Percentiles rank a stretch among this genome's conserved stretches.
These are phyloP conservation scores for Parafenestella ontariensis DNA, from an alignment of 2,329 filamentous ascomycete species.

Conservation along the genomic window DNA sequence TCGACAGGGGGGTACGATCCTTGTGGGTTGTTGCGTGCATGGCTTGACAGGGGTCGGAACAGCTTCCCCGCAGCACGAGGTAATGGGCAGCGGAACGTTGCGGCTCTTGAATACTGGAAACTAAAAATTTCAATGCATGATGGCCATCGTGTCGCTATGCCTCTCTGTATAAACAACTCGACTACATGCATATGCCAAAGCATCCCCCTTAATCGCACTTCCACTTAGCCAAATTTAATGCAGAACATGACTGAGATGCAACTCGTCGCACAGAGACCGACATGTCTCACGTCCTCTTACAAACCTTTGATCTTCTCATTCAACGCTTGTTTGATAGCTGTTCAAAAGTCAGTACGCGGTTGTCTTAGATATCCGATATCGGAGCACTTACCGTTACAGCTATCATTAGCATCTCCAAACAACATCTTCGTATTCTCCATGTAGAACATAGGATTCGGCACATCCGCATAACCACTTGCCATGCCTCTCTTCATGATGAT, in stretches of 20 bases:
- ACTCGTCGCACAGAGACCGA: not conserved
- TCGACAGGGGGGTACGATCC: conserved; percentile 7
- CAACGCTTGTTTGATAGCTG: conserved; percentile 47
- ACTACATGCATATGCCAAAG: not conserved
- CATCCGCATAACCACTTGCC: conserved; percentile 88
- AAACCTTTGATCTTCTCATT: conserved; percentile 45
- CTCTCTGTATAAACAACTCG: not conserved
- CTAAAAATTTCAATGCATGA: not conserved
- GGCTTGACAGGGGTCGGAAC: conserved; percentile 13
- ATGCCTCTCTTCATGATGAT: conserved; percentile 93
- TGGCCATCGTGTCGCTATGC: not conserved
- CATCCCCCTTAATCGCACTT: not conserved
- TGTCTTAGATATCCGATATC: not conserved
- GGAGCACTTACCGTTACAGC: conserved; percentile 68
- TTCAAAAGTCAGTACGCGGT: conserved; percentile 18
- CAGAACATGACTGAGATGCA: not conserved
- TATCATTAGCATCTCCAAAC: conserved; percentile 86
- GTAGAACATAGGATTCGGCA: conserved; percentile 92
- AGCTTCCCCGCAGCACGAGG: not conserved
- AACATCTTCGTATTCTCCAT: conserved; percentile 91
- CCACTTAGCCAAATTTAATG: not conserved
- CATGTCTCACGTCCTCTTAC: conserved; percentile 11
- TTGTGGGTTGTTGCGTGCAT: conserved; percentile 6
- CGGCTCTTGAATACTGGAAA: too few species aligned
- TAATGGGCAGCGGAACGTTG: too few species aligned